Evolutionary conservation across 106 monocot genomes (phyloP).

Genomic region (Dendrobium chrysotoxum): DNA sequence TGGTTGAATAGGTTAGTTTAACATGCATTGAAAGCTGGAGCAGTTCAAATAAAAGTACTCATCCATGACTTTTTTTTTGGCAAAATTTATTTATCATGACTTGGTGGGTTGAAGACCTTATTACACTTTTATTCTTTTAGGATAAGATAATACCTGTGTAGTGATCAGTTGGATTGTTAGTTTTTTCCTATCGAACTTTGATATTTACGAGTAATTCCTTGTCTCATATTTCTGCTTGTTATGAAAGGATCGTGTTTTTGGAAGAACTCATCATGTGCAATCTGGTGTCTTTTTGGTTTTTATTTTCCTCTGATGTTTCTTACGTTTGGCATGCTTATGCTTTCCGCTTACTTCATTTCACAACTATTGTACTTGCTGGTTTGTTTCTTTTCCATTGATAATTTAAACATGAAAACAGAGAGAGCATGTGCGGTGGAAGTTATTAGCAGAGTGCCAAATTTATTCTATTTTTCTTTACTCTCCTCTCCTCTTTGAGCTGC

Average conservation of each 20-base stretch:
- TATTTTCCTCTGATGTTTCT: not conserved
- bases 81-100: not conserved
- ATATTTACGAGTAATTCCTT: not conserved
- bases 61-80: not conserved
- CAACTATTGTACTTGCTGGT: not conserved
- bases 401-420: too few species aligned
- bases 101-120: not conserved
- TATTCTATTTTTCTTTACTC: too few species aligned
- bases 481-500: not conserved
- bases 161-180: not conserved
- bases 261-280: not conserved
- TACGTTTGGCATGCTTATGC: not conserved
- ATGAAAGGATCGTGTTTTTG: not conserved
- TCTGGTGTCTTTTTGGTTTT: not conserved
- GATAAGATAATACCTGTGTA: not conserved
- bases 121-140: not conserved
- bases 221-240: not conserved
- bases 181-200: not conserved
- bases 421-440: too few species aligned
- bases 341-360: not conserved
- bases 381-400: not conserved
- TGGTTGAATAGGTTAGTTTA: too few species aligned
- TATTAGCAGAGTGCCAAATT: too few species aligned
- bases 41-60: not conserved
- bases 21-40: not conserved